Percentiles rank a stretch among this genome's conserved stretches.
Conservation (phyloP, 495 filamentous ascomycete genomes). For the Hypoxylon fuscum region DNA sequence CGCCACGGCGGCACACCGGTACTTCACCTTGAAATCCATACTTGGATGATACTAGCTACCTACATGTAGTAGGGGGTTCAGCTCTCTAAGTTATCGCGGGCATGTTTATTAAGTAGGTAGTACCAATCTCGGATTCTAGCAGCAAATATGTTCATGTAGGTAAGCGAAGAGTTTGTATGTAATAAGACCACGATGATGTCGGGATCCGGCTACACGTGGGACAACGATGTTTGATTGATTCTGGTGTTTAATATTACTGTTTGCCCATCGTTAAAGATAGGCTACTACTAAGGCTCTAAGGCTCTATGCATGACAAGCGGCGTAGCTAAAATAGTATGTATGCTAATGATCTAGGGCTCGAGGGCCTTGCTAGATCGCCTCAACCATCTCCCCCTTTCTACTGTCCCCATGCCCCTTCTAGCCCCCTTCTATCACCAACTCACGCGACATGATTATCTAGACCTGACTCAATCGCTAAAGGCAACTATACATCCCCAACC, state of each 20-base stretch:
- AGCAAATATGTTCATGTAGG: too few species aligned
- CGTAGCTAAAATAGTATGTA: slow-evolving; percentile 11
- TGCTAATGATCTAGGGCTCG: slow-evolving; percentile 10
- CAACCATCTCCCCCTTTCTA: background rate
- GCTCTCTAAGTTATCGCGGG: too few species aligned
- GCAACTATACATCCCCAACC: background rate
- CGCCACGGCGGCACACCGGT: background rate
- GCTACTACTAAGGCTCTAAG: slow-evolving; percentile 7
- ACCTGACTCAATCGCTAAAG: background rate
- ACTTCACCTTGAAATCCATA: background rate
- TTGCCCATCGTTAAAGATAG: slow-evolving; percentile 1
- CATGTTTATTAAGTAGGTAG: too few species aligned
- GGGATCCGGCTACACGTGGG: background rate
- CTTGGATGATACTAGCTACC: too few species aligned
- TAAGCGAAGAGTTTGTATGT: background rate
- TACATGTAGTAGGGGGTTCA: too few species aligned
- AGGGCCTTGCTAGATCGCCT: slow-evolving; percentile 13
- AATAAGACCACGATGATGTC: slow-evolving; percentile 2
- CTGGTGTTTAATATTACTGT: slow-evolving; percentile 28
- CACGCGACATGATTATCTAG: slow-evolving; percentile 2
- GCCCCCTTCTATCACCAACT: background rate
- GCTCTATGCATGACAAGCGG: slow-evolving; percentile 2
- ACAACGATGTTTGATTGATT: background rate
- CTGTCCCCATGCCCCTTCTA: background rate
- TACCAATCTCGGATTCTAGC: too few species aligned